Base-by-base conservation (phyloP, 768 basidiomycete genomes). In the Brasilioporus rufonigricans region DNA sequence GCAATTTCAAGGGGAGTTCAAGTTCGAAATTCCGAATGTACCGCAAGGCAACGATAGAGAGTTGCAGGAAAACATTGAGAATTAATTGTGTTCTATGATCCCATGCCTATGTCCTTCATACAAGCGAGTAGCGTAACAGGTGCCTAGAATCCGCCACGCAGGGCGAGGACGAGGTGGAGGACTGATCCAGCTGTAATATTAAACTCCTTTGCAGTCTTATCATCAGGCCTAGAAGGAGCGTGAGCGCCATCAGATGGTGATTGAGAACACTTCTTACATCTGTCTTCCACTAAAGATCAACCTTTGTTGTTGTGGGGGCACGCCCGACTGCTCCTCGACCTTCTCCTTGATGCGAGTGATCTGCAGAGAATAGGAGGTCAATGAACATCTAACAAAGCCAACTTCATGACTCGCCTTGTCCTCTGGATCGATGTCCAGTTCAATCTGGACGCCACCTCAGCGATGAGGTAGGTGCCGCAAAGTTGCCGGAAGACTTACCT, bases 321-420 rank as follows among this genome's bases (percentile, higher is more conserved):
- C 96, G 60, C 96, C 96, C 7, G 93, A 94, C 75, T 98, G 95
- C 77, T 98, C 95, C 72, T 98, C 96, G 10, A 98, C 93, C 71
- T 91, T 91, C 80, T 96, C 94, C 77, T 98, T 98, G 74, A 98
- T 93, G 62, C 91, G 84, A 44, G 84, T 78, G 65, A 97, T 91
- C 96, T 98, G 68, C 18, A 48, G 33, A 21, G 45, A 27, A 38
- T 24, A 35, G 46, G 39, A 55, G 18, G 43, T 62, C 18, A 13
- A 21, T 23, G 18, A 16, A 18, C 5, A 27, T n/a, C 5, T 49
- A 46, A 44, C 2, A 24, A 7, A 33, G 18, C 27, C 13, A 24
- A 21, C 19, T 26, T 35, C 23, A 10, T 14, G 19, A 64, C 80
- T 46, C 52, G 86, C 94, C 81, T 87, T 89, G 75, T 92, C 91